Evolutionary conservation across 495 filamentous ascomycete genomes (phyloP).

Genomic region (Neurospora sp.): DNA sequence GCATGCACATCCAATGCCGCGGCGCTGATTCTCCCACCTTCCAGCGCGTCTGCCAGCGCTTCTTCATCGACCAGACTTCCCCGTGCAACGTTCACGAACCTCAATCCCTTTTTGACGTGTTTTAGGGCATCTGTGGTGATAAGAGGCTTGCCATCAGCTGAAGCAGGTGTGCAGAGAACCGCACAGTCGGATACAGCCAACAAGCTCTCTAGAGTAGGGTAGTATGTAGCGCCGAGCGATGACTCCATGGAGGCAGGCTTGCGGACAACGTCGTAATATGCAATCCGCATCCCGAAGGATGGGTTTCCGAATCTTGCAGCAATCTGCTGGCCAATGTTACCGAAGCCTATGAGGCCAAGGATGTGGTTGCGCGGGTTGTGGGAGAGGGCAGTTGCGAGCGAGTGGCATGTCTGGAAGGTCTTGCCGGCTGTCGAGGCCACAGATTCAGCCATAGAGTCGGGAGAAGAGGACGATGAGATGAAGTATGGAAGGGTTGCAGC

Average conservation of each 20-base stretch:
- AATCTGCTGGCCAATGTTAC: slow-evolving; percentile 58
- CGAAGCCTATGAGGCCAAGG: slow-evolving; percentile 57
- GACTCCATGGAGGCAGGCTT: slow-evolving; percentile 38
- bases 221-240: slow-evolving; percentile 39
- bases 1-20: slow-evolving; percentile 63
- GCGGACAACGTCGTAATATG: slow-evolving; percentile 56
- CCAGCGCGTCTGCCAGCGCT: slow-evolving; percentile 54
- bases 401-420: slow-evolving; percentile 47
- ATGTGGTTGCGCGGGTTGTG: slow-evolving; percentile 47
- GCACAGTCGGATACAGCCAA: slow-evolving; percentile 52
- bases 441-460: background rate
- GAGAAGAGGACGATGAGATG: background rate
- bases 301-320: slow-evolving; percentile 46
- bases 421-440: background rate
- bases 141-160: slow-evolving; percentile 42
- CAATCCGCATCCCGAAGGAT: slow-evolving; percentile 57
- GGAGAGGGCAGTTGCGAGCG: slow-evolving; percentile 41
- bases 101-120: slow-evolving; percentile 44
- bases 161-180: slow-evolving; percentile 56
- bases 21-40: slow-evolving; percentile 39
- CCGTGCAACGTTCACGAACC: slow-evolving; percentile 66
- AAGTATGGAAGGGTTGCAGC: slow-evolving; percentile 35
- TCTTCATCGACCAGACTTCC: slow-evolving; percentile 61
- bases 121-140: slow-evolving; percentile 41
- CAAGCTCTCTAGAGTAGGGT: slow-evolving; percentile 41